Evolutionary conservation across 768 basidiomycete genomes (phyloP).

Genomic region (Gelatoporia subvermispora): DNA sequence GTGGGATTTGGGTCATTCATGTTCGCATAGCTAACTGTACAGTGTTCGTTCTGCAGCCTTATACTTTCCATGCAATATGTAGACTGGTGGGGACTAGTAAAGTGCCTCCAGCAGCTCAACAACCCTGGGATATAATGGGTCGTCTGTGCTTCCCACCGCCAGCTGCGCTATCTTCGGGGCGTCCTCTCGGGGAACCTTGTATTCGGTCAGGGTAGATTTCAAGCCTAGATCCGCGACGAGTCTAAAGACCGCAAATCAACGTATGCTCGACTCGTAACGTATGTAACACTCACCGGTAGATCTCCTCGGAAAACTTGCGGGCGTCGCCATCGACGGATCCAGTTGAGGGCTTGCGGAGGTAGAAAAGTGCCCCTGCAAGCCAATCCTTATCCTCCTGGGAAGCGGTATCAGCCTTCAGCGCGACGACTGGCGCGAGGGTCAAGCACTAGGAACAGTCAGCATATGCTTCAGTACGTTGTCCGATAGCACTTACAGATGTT

Average conservation of each 20-base stretch:
- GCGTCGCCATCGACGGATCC: conserved; percentile 65
- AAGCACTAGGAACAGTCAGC: conserved; percentile 45
- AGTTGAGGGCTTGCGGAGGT: conserved; percentile 55
- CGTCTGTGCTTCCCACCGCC: conserved; percentile 39
- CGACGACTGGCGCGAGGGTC: conserved; percentile 62
- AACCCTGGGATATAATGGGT: conserved; percentile 34
- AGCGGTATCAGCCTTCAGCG: conserved; percentile 51
- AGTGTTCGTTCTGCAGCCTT: too few relatives aligned
- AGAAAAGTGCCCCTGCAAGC: conserved; percentile 52
- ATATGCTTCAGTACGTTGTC: not conserved
- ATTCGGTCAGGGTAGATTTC: conserved; percentile 50
- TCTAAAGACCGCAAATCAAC: conserved; percentile 27
- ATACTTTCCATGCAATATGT: too few relatives aligned
- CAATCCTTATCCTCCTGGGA: conserved; percentile 58
- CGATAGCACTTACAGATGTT: conserved; percentile 54
- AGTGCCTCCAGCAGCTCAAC: conserved; percentile 46
- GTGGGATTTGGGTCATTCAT: too few relatives aligned
- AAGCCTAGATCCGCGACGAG: conserved; percentile 58
- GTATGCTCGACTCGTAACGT: not conserved
- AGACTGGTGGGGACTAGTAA: conserved; percentile 18
- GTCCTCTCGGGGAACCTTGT: conserved; percentile 59
- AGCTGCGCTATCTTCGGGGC: conserved; percentile 47
- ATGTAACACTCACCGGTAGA: conserved; percentile 43
- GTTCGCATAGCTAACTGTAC: too few relatives aligned
- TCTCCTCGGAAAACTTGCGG: conserved; percentile 43